Evolutionary conservation across 495 filamentous ascomycete species (phyloP).

Genomic region (Massariosphaeria phaeospora): DNA sequence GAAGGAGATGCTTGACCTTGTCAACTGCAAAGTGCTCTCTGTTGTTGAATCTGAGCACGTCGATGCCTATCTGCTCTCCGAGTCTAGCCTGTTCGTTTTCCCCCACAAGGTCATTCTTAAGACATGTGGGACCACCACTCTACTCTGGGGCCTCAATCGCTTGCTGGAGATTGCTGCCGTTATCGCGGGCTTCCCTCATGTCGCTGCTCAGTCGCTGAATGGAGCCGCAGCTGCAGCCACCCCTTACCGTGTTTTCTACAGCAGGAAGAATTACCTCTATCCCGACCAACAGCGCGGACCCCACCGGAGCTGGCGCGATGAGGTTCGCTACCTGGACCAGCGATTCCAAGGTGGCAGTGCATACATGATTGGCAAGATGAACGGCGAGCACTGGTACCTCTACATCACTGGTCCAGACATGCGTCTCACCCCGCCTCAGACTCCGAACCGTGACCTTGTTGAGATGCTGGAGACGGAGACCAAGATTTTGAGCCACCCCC

Average conservation of each 20-base stretch:
- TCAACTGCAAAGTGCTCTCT: constrained; percentile 97
- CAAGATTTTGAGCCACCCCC: constrained; percentile 55
- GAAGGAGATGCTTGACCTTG: constrained; percentile 95
- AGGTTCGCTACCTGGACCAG: constrained; percentile 84
- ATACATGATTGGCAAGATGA: constrained; percentile 99
- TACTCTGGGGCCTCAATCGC: constrained; percentile 80
- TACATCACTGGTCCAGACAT: constrained; percentile 87
- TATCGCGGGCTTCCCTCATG: constrained; percentile 77
- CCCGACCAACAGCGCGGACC: constrained; percentile 91
- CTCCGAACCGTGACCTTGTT: constrained; percentile 51
- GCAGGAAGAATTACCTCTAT: constrained; percentile 96
- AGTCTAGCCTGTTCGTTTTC: constrained; percentile 99
- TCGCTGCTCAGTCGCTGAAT: constrained; percentile 46
- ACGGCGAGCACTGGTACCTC: constrained; percentile 98
- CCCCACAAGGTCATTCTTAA: constrained; percentile 98
- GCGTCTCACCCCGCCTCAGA: constrained; percentile 76
- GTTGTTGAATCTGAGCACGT: constrained; percentile 91
- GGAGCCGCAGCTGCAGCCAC: constrained; percentile 68
- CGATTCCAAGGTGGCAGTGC: constrained; percentile 90
- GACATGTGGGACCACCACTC: constrained; percentile 96
- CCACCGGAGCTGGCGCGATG: constrained; percentile 95
- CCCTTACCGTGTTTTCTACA: constrained; percentile 97
- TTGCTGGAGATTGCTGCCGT: constrained; percentile 86
- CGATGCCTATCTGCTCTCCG: constrained; percentile 94
- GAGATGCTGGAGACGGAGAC: constrained; percentile 57